Base-by-base conservation (phyloP, 768 basidiomycete species). In the Collybiopsis confluens region DNA sequence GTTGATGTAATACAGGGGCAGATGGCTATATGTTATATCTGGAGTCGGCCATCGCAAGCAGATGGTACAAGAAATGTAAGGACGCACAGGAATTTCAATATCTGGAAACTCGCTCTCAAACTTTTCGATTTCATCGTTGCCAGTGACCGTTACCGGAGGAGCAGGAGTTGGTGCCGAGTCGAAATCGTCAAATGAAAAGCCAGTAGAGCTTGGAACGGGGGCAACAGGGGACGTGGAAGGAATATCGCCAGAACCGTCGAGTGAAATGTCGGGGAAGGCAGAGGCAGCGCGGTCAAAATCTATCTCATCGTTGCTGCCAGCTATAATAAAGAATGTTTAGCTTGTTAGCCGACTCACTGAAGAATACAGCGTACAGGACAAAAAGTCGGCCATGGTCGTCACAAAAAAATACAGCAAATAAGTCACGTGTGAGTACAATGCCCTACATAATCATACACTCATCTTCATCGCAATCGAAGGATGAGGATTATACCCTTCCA, bases 391-490 rank as follows among this genome's bases (percentile, higher is more conserved):
- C 60, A 61, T 61, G 21, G 48, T 54, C 21, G 35, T 38, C 27
- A 18, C 36, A 21, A 42, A 16, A 13, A 24, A 21, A 9, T 9
- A 15, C 5, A 36, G 27, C 6, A 21, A 21, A 27, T 27, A 16
- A 15, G 20, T 28, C 45, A 47, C 45, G 45, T 47, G 45, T 18
- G 28, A 23, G n/a, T n/a, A n/a, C n/a, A n/a, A n/a, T n/a, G n/a
- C n/a, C 30, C 5, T 33, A 5, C 13, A 33, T 13, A 33, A 6
- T 52, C 62, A 91, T 42, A 92, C 91, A 67, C 90, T 93, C 96
- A 98, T 97, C 74, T 94, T 93, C 94, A 97, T 97, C 27, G 88
- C 76, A 61, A 98, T 91, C 58, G 80, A 76, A 2, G 86, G 86
- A 66, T 92, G 81, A 9, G 90, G 86, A 57, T 89, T 77, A 64